Evolutionary conservation across 2,329 filamentous ascomycete species (phyloP).

Genomic region (Fusarium tuaranense): DNA sequence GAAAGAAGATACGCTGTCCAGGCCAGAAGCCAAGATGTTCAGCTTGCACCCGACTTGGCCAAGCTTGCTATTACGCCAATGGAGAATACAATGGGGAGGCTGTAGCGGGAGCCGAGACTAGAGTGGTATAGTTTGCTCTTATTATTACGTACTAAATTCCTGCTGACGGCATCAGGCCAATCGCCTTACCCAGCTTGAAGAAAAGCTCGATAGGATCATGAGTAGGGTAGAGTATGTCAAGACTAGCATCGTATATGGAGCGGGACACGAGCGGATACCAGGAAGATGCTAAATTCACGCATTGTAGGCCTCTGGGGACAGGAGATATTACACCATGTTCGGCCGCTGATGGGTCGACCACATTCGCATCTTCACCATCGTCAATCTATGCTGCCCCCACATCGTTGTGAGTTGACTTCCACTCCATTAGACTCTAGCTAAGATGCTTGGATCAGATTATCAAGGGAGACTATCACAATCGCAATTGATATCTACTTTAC

Average conservation of each 20-base stretch:
- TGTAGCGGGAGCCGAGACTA: not conserved
- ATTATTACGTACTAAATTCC: accelerated
- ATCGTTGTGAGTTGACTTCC: not conserved
- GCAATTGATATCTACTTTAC: conserved; percentile 25
- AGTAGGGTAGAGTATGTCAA: conserved; percentile 14
- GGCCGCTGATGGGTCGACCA: not conserved
- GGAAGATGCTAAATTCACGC: not conserved
- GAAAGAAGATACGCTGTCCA: conserved; percentile 33
- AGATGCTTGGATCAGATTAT: not conserved
- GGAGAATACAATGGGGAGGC: not conserved
- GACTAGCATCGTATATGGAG: not conserved
- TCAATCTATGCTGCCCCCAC: not conserved
- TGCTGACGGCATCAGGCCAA: conserved; percentile 5
- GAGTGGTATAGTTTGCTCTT: not conserved
- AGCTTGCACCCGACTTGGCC: conserved; percentile 20
- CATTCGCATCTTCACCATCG: not conserved
- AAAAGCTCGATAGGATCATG: conserved; percentile 30
- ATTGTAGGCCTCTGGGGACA: not conserved
- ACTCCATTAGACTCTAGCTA: not conserved
- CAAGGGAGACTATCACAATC: not conserved
- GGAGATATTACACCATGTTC: conserved; percentile 15
- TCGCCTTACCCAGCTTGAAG: conserved; percentile 24
- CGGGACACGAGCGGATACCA: not conserved
- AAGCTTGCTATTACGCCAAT: conserved; percentile 16
- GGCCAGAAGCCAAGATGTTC: conserved; percentile 31